Base-by-base conservation (phyloP, 345 rosid species). In the Xanthoceras sorbifolium region DNA sequence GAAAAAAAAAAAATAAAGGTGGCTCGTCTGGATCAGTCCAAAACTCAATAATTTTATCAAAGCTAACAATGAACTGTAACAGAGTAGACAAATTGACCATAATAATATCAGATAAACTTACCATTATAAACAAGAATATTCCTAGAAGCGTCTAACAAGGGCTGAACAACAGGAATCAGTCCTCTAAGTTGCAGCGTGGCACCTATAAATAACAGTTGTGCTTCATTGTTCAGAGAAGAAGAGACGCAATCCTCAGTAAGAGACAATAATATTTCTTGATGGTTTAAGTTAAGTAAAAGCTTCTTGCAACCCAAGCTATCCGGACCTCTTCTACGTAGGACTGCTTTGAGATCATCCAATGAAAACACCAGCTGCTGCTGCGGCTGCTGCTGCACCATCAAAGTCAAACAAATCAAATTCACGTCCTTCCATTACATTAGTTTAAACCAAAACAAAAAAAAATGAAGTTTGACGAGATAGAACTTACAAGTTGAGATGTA, bases 121-220 rank as follows among this genome's bases (percentile, higher is more conserved):
- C 98, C 98, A 78, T 92, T 91, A 73, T 90, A 94, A 60, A 85
- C 84, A 78, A 95, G 90, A 61, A 89, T 55, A 78, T 95, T 89
- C 67, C 84, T 76, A 3, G 75, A 86, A 18, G 89, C 82, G 79
- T 93, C 95, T 62, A 82, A 77, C 74, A 96, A 83, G 0, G 98
- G 97, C 82, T 91, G 98, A 44, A 42, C 67, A 3, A 90, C 72
- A 67, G 91, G 84, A 82, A 23, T 31, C 5, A 86, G 69, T 60
- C 98, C 99, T 84, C 97, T 84, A 65, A 92, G 90, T 86, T 96
- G 98, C 74, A 93, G 87, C 0, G 94, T 88, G 44, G 98, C 86
- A 46, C 94, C 99, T 25, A 92, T 65, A 69, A 93, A 92, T 52
- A 80, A 79, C 80, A 92, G 42, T 67, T 93, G 88, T 23, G 80